These are phyloP conservation scores for Kandelia obovata DNA, from an alignment of 345 rosid species.

Conservation along the genomic window DNA sequence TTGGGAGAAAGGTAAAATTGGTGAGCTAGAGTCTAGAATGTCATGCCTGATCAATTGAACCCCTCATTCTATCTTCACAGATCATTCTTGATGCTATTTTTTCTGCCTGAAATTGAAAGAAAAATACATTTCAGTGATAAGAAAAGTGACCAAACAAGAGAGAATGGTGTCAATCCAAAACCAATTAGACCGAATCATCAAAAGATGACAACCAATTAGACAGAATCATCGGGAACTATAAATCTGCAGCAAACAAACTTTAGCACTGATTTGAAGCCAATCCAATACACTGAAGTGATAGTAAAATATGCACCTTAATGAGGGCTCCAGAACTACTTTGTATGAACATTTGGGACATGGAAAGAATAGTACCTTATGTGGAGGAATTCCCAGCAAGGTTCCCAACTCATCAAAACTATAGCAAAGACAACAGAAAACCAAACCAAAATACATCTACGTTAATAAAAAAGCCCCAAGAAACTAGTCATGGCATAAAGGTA, in stretches of 20 bases:
- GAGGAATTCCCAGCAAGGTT: slow-evolving; percentile 87
- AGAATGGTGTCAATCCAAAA: not conserved
- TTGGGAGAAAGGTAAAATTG: not conserved
- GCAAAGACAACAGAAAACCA: slow-evolving; percentile 10
- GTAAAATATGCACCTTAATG: not conserved
- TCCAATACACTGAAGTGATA: not conserved
- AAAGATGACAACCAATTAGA: not conserved
- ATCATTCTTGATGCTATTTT: slow-evolving; percentile 99
- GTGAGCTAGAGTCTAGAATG: not conserved
- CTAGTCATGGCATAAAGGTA: slow-evolving; percentile 5
- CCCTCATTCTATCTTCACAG: slow-evolving; percentile 91
- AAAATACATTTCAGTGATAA: not conserved
- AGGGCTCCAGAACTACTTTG: not conserved
- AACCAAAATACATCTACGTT: not conserved
- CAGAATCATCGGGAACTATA: not conserved
- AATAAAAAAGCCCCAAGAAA: not conserved
- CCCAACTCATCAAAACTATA: slow-evolving; percentile 91
- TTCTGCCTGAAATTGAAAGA: slow-evolving; percentile 56
- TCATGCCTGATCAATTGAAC: slow-evolving; percentile 90
- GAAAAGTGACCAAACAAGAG: not conserved
- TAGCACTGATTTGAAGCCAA: not conserved
- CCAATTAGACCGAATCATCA: not conserved
- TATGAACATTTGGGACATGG: not conserved
- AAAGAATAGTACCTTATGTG: slow-evolving; percentile 57
- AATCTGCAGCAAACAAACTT: not conserved